Percentiles rank a stretch among this genome's conserved stretches.
Evolutionary conservation across 306 rosid genomes (phyloP).

Genomic region (Hippophae tibetana): DNA sequence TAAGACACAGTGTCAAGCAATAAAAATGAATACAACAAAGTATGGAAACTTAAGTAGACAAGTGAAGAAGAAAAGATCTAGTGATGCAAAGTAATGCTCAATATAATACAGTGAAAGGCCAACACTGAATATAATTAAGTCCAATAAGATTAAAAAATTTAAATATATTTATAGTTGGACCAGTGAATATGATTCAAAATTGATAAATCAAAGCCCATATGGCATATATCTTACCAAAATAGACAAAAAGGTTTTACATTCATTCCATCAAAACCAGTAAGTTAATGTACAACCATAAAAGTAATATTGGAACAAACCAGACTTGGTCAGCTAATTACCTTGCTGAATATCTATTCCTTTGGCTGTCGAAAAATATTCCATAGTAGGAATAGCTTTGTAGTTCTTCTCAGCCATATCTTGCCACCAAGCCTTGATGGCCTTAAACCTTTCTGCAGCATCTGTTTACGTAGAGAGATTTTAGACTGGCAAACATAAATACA

Average conservation of each 20-base stretch:
- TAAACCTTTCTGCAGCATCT: slow-evolving; percentile 69
- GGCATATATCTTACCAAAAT: background rate
- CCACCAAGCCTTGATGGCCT: slow-evolving; percentile 92
- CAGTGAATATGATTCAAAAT: no score
- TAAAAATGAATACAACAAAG: background rate
- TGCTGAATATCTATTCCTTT: slow-evolving; percentile 20
- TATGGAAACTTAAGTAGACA: no score
- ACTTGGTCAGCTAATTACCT: slow-evolving; percentile 29
- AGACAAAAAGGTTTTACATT: background rate
- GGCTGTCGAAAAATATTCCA: slow-evolving; percentile 17
- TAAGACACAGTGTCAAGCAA: slow-evolving; percentile 6
- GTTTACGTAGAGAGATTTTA: slow-evolving; percentile 16
- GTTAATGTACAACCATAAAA: no score
- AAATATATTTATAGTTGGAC: no score
- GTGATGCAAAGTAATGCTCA: background rate
- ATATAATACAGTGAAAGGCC: no score
- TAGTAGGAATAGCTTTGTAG: slow-evolving; percentile 21
- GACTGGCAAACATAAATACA: background rate
- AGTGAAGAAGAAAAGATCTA: no score
- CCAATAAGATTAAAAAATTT: no score
- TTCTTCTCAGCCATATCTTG: slow-evolving; percentile 68
- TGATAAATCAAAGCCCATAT: no score
- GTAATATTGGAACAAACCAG: no score
- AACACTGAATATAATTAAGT: no score
- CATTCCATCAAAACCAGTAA: no score